Evolutionary conservation across 2,329 filamentous ascomycete species (phyloP), one percentile per base, ranked within the genome.

Genomic region (Talaromyces rugulosus): DNA sequence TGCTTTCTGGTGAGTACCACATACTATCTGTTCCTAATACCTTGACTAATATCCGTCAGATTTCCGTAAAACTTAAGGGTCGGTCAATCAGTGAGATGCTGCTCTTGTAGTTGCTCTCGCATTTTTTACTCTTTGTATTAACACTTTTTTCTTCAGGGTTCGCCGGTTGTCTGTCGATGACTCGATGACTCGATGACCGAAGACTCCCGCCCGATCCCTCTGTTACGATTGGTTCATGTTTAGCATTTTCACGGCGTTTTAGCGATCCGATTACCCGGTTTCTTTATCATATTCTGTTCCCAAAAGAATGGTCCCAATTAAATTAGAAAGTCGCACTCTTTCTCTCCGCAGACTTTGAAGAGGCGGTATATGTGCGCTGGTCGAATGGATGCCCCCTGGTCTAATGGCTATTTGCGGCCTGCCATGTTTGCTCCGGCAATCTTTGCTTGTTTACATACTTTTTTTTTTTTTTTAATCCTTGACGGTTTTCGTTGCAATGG

Each of bases 1-100:
- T 96, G 81, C 83, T 96, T 74, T 91, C 92, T 83, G 90, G 90
- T 92, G 81, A 69, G 83, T 79, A 66, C 2, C 31, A 6, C n/a
- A 59, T 18, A 23, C 16, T 23, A 14, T 5, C 16, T 27, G 33
- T 50, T 27, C 59, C 58, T 62, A 65, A 68, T 5, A 16, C 28
- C 28, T n/a, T 42, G 11, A 42, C 69, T 72, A 66, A 72, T 68
- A 52, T 63, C 16, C 44, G 5, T 5, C n/a, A 85, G 85, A 87
- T 72, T 87, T 87, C 81, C 83, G 85, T 74, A 87, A 87, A 75
- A 82, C 85, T 61, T 87, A 77, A 80, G 60, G 51, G 56, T 62
- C 56, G 54, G 31, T 56, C 59, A 53, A 59, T 59, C 59, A 52
- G 56, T 54, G 53, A 57, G 56, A 30, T 50, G 42, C 61, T 64